Evolutionary conservation across 2,329 filamentous ascomycete genomes (phyloP).

Genomic region (Aspergillus latus): DNA sequence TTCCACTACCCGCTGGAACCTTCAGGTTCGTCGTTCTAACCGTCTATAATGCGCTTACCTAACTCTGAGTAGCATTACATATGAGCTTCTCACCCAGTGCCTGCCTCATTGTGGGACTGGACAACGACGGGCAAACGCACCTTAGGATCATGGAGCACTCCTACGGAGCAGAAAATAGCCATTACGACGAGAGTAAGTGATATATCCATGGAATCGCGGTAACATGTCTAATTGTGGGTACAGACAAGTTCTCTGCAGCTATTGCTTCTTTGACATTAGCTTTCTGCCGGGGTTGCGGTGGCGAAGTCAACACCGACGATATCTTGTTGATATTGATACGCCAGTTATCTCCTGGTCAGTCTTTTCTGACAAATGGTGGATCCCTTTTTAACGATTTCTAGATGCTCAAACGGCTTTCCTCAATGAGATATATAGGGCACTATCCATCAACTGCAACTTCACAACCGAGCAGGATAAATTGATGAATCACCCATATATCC

Average conservation of each 20-base stretch:
- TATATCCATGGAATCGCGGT: neutral
- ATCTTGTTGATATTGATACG: conserved; percentile 66
- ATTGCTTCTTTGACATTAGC: conserved; percentile 61
- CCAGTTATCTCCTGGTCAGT: conserved; percentile 41
- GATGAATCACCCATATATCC: conserved; percentile 69
- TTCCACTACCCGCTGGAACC: conserved; percentile 69
- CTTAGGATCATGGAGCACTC: conserved; percentile 42
- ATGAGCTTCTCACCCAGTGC: conserved; percentile 47
- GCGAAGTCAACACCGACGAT: conserved; percentile 63
- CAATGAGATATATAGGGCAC: conserved; percentile 65
- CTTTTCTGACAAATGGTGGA: conserved; percentile 28
- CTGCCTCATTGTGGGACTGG: conserved; percentile 41
- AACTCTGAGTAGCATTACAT: conserved; percentile 33
- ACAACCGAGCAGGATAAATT: conserved; percentile 75
- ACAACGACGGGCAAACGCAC: conserved; percentile 41
- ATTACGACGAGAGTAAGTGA: conserved; percentile 40
- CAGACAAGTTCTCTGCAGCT: conserved; percentile 51
- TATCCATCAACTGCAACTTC: conserved; percentile 77
- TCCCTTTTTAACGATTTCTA: conserved; percentile 33
- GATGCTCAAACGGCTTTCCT: conserved; percentile 64
- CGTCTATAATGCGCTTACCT: conserved; percentile 3
- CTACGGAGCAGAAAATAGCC: conserved; percentile 36
- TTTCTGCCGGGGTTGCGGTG: conserved; percentile 51
- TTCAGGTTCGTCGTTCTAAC: conserved; percentile 51
- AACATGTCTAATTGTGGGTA: neutral